phyloP scores from a whole-genome alignment of 2,329 filamentous ascomycete species.

The Ophiocordyceps sinensis region DNA sequence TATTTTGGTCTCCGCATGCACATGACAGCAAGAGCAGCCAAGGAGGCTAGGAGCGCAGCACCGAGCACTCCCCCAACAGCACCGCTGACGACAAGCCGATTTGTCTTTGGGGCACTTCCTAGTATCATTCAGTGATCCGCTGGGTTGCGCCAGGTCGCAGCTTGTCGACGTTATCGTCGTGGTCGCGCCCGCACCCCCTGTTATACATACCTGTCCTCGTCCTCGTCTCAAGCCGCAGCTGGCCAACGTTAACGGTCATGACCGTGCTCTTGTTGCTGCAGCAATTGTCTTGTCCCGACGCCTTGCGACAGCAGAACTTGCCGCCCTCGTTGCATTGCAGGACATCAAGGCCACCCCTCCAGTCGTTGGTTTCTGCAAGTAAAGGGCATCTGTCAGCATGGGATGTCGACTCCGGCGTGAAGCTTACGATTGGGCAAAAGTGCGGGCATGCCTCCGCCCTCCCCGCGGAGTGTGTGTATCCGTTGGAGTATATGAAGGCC shows the following conservation, averaged over 20 bases:
- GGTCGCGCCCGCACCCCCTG: not conserved
- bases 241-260: constrained; percentile 2
- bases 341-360: constrained; percentile 4
- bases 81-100: constrained; percentile 7
- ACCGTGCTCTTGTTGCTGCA: constrained; percentile 5
- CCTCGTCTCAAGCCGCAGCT: not conserved
- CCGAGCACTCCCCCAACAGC: constrained; percentile 9
- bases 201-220: not conserved
- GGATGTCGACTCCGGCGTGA: not conserved
- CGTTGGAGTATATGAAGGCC: constrained; percentile 8
- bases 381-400: not conserved
- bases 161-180: not conserved
- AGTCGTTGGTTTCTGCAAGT: constrained; percentile 1
- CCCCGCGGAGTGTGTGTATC: constrained; percentile 8
- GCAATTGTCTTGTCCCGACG: constrained; percentile 4
- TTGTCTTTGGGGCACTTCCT: constrained; percentile 8
- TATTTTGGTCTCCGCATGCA: constrained; percentile 1
- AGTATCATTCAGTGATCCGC: not conserved
- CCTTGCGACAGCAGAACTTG: constrained; percentile 7
- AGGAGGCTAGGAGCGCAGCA: constrained; percentile 8
- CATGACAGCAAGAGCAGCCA: constrained; percentile 7
- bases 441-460: constrained; percentile 5
- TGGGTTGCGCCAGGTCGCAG: not conserved
- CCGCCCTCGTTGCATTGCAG: constrained; percentile 6
- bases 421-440: constrained; percentile 5